Evolutionary conservation across 2,329 filamentous ascomycete genomes (phyloP), one percentile per base, ranked within the genome.

Genomic region (Hansfordia pulvinata): DNA sequence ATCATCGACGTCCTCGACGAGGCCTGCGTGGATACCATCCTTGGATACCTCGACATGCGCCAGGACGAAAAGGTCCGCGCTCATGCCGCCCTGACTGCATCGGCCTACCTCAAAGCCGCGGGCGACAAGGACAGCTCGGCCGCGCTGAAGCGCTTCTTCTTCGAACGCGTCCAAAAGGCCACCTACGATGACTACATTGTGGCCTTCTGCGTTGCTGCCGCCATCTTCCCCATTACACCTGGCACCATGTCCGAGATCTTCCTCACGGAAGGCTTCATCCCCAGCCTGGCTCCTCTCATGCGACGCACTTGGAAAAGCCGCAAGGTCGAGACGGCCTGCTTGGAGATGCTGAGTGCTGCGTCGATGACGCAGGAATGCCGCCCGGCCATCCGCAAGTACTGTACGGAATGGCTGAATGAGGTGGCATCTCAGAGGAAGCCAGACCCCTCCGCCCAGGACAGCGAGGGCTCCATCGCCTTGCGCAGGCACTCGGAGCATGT

Each of bases 311-410:
- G 78, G 60, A 92, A 88, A 59, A 88, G 79, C 46, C 69, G 71
- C 38, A 83, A 83, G 41, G 78, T 96, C 13, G 85, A 93, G 52
- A 77, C 81, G 31, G 81, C 85, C 3, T 79, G 84, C 25, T 54
- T 98, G 38, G 82, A 94, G 44, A 73, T 98, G 56, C 64, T 98
- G 31, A 93, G 86, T 52, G 84, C 83, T 9, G 86, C 88, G 6
- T 94, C 85, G 52, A 81, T 93, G 52, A 81, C 92, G 46, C 66
- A 73, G 24, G 60, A 70, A 6, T 96, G 86, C 43, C 73, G 90
- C 13, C 80, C 86, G 37, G 79, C 80, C 7, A 80, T 96, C 33
- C 69, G 74, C 38, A 85, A 85, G 49, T 76, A 93, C 45, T 93
- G 88, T 50, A 62, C 70, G 17, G 74, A 82, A 30, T 96, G 88